phyloP scores from a whole-genome alignment of 805 yeast species.

The Kluyveromyces starmeri region DNA sequence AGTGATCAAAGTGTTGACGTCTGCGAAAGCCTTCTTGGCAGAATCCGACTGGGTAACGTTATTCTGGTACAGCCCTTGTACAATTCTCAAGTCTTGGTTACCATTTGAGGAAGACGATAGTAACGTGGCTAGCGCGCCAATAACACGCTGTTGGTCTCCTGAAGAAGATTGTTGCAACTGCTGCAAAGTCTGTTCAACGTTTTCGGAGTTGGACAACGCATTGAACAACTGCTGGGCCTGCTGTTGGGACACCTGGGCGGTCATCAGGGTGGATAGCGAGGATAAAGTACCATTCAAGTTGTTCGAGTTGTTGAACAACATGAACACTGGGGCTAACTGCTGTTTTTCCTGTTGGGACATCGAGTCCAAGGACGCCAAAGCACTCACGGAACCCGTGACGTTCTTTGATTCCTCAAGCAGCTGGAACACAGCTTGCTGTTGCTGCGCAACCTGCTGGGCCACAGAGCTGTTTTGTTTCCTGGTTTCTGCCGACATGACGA shows the following conservation, averaged over 20 bases:
- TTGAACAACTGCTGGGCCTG: constrained; percentile 14
- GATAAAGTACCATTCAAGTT: constrained; percentile 18
- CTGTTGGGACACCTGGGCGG: constrained; percentile 14
- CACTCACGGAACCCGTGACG: constrained; percentile 18
- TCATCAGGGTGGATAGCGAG: constrained; percentile 15
- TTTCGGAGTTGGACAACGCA: constrained; percentile 9
- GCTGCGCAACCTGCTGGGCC: not conserved
- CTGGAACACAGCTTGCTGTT: constrained; percentile 10
- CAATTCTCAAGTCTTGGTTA: constrained; percentile 11
- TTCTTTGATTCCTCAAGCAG: constrained; percentile 19
- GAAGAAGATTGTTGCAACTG: constrained; percentile 13
- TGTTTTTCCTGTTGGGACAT: constrained; percentile 16
- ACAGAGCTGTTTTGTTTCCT: not conserved
- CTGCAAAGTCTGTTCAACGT: constrained; percentile 11
- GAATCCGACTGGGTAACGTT: constrained; percentile 18
- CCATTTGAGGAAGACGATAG: constrained; percentile 15
- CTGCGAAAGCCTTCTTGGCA: constrained; percentile 17
- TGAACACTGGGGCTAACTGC: constrained; percentile 21
- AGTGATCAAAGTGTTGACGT: constrained; percentile 13
- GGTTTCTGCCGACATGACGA: constrained; percentile 8
- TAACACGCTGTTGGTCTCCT: constrained; percentile 9
- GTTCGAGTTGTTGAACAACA: constrained; percentile 15
- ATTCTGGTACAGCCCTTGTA: constrained; percentile 12
- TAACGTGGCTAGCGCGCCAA: constrained; percentile 14
- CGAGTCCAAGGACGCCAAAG: constrained; percentile 18